Conservation (phyloP, 306 rosid genomes). For the Astragalus membranaceus region DNA sequence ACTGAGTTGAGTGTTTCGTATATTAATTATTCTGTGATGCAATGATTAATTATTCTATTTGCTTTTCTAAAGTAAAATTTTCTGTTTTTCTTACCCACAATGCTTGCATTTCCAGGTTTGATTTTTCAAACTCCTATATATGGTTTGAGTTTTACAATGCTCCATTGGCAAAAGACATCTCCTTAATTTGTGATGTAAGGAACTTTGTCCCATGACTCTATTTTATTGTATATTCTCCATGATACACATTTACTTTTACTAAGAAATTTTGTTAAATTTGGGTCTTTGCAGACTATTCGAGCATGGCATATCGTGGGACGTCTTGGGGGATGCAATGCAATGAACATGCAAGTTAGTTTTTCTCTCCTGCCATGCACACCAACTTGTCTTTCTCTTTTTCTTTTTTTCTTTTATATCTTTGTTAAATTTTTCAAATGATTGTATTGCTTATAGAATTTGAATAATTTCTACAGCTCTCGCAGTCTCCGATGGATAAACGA, state of each 20-base stretch:
- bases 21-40: too few species aligned
- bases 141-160: slow-evolving; percentile 84
- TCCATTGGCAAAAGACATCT: slow-evolving; percentile 67
- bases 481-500: slow-evolving; percentile 59
- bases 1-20: too few species aligned
- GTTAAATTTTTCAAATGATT: not conserved
- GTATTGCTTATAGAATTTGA: slow-evolving; percentile 15
- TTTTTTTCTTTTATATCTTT: not conserved
- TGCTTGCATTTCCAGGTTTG: slow-evolving; percentile 52
- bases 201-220: slow-evolving; percentile 4
- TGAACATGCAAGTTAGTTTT: slow-evolving; percentile 84
- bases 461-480: slow-evolving; percentile 55
- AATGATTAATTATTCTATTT: slow-evolving; percentile 9
- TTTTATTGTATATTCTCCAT: not conserved
- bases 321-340: slow-evolving; percentile 89
- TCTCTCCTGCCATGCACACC: not conserved
- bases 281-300: slow-evolving; percentile 52
- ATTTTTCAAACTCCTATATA: slow-evolving; percentile 76
- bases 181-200: slow-evolving; percentile 79
- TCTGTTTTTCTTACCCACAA: not conserved
- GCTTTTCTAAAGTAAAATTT: not conserved
- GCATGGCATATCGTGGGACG: slow-evolving; percentile 89
- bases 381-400: not conserved
- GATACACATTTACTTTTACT: not conserved
- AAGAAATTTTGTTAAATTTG: slow-evolving; percentile 20